These are phyloP conservation scores for Populus tomentosa DNA, from an alignment of 441 rosid genomes.

Conservation along the genomic window DNA sequence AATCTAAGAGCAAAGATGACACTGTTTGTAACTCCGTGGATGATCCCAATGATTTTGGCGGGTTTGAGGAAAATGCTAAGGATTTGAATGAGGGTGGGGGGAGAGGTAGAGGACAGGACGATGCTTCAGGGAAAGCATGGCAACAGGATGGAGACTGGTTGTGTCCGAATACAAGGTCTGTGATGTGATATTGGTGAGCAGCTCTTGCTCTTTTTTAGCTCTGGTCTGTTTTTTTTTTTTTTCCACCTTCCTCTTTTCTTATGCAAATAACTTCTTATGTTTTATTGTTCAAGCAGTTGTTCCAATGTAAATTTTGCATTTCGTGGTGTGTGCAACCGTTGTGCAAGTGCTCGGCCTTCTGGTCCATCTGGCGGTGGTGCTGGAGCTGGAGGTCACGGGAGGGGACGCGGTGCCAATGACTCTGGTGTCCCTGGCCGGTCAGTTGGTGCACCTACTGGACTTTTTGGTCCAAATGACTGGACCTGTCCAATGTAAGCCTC, in stretches of 20 bases:
- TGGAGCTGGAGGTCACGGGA: slow-evolving; percentile 78
- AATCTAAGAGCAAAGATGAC: slow-evolving; percentile 60
- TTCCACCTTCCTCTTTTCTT: slow-evolving; percentile 4
- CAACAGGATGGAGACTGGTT: slow-evolving; percentile 97
- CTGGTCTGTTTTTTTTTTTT: neutral
- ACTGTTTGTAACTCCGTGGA: slow-evolving; percentile 19
- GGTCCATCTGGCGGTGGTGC: slow-evolving; percentile 72
- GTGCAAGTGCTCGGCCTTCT: slow-evolving; percentile 92
- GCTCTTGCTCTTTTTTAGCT: slow-evolving; percentile 65
- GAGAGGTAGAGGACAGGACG: slow-evolving; percentile 71
- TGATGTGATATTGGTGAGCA: slow-evolving; percentile 98
- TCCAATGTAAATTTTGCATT: slow-evolving; percentile 92
- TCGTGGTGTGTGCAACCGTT: slow-evolving; percentile 94
- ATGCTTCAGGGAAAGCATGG: slow-evolving; percentile 77
- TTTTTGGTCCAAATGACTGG: slow-evolving; percentile 99
- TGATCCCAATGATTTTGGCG: slow-evolving; percentile 32
- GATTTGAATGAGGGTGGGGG: slow-evolving; percentile 54
- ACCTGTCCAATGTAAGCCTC: slow-evolving; percentile 90
- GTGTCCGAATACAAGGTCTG: slow-evolving; percentile 99
- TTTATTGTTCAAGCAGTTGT: slow-evolving; percentile 58
- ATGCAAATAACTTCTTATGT: slow-evolving; percentile 23
- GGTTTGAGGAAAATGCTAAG: slow-evolving; percentile 38
- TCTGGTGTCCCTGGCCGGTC: slow-evolving; percentile 46
- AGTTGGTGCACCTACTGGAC: slow-evolving; percentile 59
- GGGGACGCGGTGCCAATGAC: slow-evolving; percentile 66